Evolutionary conservation across 768 basidiomycete genomes (phyloP).

Genomic region (Boletus edulis): DNA sequence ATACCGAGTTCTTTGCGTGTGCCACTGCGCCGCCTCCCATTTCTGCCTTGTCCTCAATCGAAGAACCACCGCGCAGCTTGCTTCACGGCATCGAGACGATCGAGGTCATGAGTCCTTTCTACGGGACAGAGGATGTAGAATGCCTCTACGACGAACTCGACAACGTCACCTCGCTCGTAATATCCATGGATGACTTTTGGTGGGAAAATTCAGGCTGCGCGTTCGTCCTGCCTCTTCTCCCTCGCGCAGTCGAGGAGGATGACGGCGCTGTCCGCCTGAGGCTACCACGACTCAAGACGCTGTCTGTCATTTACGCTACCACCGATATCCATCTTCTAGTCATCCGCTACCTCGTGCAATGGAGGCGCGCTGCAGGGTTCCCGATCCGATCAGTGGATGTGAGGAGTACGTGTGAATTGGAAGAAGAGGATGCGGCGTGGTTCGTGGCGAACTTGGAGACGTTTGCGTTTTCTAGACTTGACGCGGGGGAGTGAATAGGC

Average conservation of each 20-base stretch:
- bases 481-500: neutral
- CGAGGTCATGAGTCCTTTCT: constrained; percentile 49
- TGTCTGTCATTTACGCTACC: constrained; percentile 45
- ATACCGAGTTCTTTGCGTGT: constrained; percentile 41
- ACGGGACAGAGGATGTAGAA: constrained; percentile 32
- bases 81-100: constrained; percentile 48
- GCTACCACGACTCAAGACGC: constrained; percentile 48
- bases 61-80: constrained; percentile 30
- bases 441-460: neutral
- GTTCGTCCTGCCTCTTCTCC: constrained; percentile 5
- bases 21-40: constrained; percentile 26
- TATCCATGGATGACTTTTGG: constrained; percentile 29
- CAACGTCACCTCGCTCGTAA: constrained; percentile 40
- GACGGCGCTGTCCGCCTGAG: constrained; percentile 11
- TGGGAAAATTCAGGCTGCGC: constrained; percentile 27
- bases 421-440: neutral
- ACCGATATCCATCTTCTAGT: constrained; percentile 20
- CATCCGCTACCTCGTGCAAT: constrained; percentile 44
- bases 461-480: neutral
- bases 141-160: constrained; percentile 44
- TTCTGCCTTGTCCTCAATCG: constrained; percentile 33
- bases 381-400: constrained; percentile 22
- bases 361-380: constrained; percentile 37
- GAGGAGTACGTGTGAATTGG: neutral
- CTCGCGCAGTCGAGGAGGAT: neutral